A percentile compares a stretch with the other conserved stretches of the same genome.
phyloP scores from a whole-genome alignment of 179 eudicot genomes.

The Amaranthus tricolor region DNA sequence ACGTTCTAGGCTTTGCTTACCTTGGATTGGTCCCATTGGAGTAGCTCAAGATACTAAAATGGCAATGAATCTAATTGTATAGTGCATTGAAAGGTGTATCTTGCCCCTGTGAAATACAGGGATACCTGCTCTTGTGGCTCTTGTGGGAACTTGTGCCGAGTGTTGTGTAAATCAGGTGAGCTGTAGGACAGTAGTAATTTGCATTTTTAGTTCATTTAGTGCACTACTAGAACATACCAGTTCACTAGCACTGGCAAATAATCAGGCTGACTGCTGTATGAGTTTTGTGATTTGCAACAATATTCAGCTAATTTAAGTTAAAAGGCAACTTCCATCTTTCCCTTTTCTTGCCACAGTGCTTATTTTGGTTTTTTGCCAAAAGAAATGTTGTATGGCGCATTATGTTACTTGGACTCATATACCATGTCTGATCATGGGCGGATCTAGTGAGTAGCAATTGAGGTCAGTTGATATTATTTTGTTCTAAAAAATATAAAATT shows the following conservation, averaged over 20 bases:
- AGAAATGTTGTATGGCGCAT: neutral
- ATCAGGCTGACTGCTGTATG: conserved; percentile 4
- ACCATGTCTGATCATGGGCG: too few species aligned
- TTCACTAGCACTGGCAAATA: conserved; percentile 10
- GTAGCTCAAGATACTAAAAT: neutral
- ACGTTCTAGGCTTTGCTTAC: neutral
- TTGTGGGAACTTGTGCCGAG: neutral
- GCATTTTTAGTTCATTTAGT: conserved; percentile 4
- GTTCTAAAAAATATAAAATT: too few species aligned
- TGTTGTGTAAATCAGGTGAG: conserved; percentile 11
- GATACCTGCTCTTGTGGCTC: neutral
- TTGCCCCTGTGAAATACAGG: conserved; percentile 10
- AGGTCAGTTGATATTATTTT: neutral
- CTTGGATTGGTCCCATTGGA: conserved; percentile 10
- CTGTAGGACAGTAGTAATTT: conserved; percentile 8
- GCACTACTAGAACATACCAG: conserved; percentile 2
- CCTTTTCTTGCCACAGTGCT: neutral
- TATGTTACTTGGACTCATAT: too few species aligned
- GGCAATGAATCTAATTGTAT: conserved; percentile 11
- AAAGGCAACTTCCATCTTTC: neutral
- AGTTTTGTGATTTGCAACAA: conserved; percentile 13
- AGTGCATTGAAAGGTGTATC: conserved; percentile 16
- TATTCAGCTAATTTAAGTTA: conserved; percentile 26
- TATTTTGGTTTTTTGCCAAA: neutral
- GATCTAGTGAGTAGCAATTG: neutral